Evolutionary conservation across 1,284 basidiomycete species (phyloP).

Genomic region (Peniophora sp.): DNA sequence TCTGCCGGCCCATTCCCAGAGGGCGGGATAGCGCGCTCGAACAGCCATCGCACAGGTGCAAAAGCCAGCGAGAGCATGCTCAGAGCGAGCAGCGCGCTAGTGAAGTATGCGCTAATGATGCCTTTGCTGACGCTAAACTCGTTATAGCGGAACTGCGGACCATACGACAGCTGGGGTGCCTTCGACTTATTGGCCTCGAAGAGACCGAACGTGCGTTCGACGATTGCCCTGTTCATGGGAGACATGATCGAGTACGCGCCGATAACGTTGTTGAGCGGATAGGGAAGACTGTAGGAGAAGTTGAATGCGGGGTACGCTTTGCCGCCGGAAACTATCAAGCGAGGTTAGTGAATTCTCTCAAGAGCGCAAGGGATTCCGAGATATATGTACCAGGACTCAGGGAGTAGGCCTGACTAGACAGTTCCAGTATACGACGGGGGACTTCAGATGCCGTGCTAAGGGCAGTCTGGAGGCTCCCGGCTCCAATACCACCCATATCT

Average conservation of each 20-base stretch:
- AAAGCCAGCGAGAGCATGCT: slow-evolving; percentile 2
- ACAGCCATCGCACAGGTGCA: background rate
- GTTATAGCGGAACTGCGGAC: slow-evolving; percentile 62
- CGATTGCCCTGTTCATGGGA: slow-evolving; percentile 53
- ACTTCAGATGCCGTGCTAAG: slow-evolving; percentile 41
- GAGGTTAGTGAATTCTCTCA: background rate
- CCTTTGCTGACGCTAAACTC: slow-evolving; percentile 53
- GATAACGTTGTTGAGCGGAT: slow-evolving; percentile 34
- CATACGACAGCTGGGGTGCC: slow-evolving; percentile 35
- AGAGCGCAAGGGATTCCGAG: slow-evolving; percentile 6
- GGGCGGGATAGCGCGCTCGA: background rate
- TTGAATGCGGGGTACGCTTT: slow-evolving; percentile 24
- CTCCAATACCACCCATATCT: slow-evolving; percentile 45
- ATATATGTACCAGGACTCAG: slow-evolving; percentile 49
- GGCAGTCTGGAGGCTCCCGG: slow-evolving; percentile 60
- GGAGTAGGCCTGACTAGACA: slow-evolving; percentile 33
- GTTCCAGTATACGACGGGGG: slow-evolving; percentile 28
- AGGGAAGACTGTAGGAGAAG: slow-evolving; percentile 40
- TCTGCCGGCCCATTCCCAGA: slow-evolving; percentile 12
- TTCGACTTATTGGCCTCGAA: slow-evolving; percentile 32
- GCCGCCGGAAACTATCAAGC: slow-evolving; percentile 19
- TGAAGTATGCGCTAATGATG: slow-evolving; percentile 32
- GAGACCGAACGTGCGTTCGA: slow-evolving; percentile 76
- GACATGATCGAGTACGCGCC: slow-evolving; percentile 64
- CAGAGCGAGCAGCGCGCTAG: slow-evolving; percentile 31